Base-by-base conservation (phyloP, 805 yeast genomes). In the Torulaspora microellipsoides region DNA sequence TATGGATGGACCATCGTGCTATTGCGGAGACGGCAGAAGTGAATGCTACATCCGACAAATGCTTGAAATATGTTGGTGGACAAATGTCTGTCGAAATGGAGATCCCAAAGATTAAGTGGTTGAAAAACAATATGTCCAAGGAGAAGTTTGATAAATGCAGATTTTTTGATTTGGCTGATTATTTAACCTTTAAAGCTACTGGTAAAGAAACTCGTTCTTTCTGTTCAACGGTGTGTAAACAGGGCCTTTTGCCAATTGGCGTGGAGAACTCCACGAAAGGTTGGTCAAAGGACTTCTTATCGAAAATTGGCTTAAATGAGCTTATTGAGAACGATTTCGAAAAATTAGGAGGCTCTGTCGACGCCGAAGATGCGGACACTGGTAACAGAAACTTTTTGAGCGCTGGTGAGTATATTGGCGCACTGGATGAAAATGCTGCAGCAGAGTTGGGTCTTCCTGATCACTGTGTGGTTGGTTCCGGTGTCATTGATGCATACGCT, bases 1-100 rank as follows among this genome's bases (percentile, higher is more conserved):
- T 93, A 50, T 93, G 99, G 99, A 91, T 93, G 98, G 99, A 93
- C 69, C 99, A 93, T 66, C 77, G 99, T 51, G 97, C 98, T 0
- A 81, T 75, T 12, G 70, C 72, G 7, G 96, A 91, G 62, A 89
- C 96, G 11, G 70, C 78, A 43, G 77, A 71, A 44, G 89, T 93
- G 63, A 91, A 91, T 66, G 78, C 82, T 33, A 84, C 96, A 0
- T 75, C 76, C 29, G 95, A 88, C 59, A 79, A 77, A 58, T 79
- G 86, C 45, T 73, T 93, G 58, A 84, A 86, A 62, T 93, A 87
- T 62, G 98, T 93, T 14, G 99, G 99, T 46, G 98, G 98, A 14
- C 83, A 81, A 56, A 91, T 93, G 97, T 89, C 97, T 39, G 85
- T 93, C 58, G 99, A 91, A 66, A 93, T 93, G 98, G 98, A 93